Percentiles rank a stretch among this genome's conserved stretches.
phyloP scores from a whole-genome alignment of 1,139 yeast species.

The Yamadazyma songkhlaensis region DNA sequence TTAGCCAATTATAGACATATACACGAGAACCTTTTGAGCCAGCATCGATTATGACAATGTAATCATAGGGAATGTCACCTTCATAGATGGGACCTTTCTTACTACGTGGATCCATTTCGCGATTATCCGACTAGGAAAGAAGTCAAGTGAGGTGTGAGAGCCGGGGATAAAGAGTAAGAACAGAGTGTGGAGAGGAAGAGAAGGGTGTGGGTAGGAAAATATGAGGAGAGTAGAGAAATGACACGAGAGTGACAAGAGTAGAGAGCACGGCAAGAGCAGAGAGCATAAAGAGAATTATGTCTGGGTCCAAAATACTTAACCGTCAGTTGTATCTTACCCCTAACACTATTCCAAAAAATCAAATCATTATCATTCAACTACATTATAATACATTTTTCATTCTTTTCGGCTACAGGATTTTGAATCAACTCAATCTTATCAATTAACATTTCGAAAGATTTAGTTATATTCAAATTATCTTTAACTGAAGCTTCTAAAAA shows the following conservation, averaged over 20 bases:
- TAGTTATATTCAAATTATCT: constrained; percentile 61
- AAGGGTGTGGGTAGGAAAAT: too few relatives aligned
- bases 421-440: constrained; percentile 67
- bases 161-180: too few relatives aligned
- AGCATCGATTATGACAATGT: constrained; percentile 73
- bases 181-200: too few relatives aligned
- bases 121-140: not conserved
- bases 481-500: constrained; percentile 87
- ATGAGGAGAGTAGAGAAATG: too few relatives aligned
- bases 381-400: constrained; percentile 35
- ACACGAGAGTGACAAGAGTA: too few relatives aligned
- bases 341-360: too few relatives aligned
- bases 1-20: constrained; percentile 67
- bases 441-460: constrained; percentile 64
- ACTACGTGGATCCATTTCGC: not conserved
- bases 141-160: too few relatives aligned
- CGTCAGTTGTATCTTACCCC: too few relatives aligned
- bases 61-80: constrained; percentile 54
- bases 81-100: constrained; percentile 24
- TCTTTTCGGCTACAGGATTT: constrained; percentile 41
- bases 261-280: too few relatives aligned
- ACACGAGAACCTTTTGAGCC: constrained; percentile 83
- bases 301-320: too few relatives aligned
- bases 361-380: constrained; percentile 1
- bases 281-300: too few relatives aligned